Evolutionary conservation across 768 basidiomycete genomes (phyloP).

Genomic region (Pisolithus microcarpus): DNA sequence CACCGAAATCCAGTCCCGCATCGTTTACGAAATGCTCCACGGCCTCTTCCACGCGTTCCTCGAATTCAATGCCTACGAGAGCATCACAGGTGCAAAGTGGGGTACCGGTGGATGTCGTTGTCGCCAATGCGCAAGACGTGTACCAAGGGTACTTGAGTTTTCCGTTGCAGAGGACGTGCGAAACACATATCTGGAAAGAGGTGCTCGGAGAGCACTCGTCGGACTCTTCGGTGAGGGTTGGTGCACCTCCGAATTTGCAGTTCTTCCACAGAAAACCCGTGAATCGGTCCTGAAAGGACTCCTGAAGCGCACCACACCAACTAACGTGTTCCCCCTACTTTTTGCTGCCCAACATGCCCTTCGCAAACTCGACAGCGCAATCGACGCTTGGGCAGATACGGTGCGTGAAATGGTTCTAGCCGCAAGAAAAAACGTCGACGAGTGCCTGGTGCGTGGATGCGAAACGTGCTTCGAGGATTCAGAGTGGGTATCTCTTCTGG

Average conservation of each 20-base stretch:
- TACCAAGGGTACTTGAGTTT: constrained; percentile 80
- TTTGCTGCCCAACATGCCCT: constrained; percentile 59
- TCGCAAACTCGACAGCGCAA: constrained; percentile 43
- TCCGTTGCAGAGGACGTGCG: constrained; percentile 69
- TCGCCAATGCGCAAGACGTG: constrained; percentile 72
- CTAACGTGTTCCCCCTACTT: constrained; percentile 62
- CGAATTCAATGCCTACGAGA: constrained; percentile 70
- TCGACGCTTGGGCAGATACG: constrained; percentile 42
- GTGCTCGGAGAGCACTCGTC: constrained; percentile 68
- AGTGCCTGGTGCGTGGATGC: constrained; percentile 50
- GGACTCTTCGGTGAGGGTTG: constrained; percentile 85
- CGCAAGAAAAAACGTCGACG: constrained; percentile 57
- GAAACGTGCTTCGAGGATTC: constrained; percentile 57
- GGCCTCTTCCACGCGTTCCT: constrained; percentile 48
- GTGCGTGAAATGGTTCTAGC: constrained; percentile 55
- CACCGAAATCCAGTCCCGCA: constrained; percentile 73
- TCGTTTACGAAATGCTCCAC: constrained; percentile 85
- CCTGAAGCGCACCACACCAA: constrained; percentile 55
- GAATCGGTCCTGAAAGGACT: constrained; percentile 70
- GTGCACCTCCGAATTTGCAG: constrained; percentile 77
- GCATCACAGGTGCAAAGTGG: constrained; percentile 68
- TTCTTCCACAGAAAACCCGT: constrained; percentile 55
- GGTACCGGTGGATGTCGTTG: constrained; percentile 81
- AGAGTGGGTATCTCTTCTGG: constrained; percentile 73
- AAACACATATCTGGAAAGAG: constrained; percentile 62